A percentile compares a stretch with the other conserved stretches of the same genome.
Evolutionary conservation across 139 green algal species (phyloP).

Genomic region (Tetradesmus lagerheimii): DNA sequence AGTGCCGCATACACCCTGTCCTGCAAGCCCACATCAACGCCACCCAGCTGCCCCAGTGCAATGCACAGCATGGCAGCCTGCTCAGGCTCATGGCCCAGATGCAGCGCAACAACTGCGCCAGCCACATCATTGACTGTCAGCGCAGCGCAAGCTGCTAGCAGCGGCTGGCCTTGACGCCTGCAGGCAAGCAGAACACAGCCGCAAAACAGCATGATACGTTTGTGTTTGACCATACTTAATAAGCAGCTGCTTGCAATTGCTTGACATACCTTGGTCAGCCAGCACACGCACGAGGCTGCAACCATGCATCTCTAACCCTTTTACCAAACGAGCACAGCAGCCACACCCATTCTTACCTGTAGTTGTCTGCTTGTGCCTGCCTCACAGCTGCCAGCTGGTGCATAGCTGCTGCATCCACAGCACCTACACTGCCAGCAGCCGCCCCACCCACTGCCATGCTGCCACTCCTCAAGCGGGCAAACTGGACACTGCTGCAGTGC

Average conservation of each 20-base stretch:
- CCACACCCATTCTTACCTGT: too few relatives aligned
- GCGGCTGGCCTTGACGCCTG: constrained; percentile 23
- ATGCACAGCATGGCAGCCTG: constrained; percentile 17
- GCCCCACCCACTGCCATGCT: not conserved
- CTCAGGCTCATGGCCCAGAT: constrained; percentile 43
- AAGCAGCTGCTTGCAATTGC: too few relatives aligned
- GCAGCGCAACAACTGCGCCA: not conserved
- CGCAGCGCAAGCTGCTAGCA: constrained; percentile 23
- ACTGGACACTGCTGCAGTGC: not conserved
- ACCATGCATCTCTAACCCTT: too few relatives aligned
- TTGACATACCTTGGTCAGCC: too few relatives aligned
- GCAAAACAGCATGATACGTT: not conserved
- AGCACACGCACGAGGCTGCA: too few relatives aligned
- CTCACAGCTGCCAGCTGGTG: constrained; percentile 2
- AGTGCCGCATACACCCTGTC: constrained; percentile 36
- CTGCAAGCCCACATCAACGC: not conserved
- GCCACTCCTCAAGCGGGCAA: not conserved
- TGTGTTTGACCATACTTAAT: not conserved
- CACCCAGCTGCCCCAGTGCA: constrained; percentile 12
- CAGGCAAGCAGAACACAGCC: not conserved
- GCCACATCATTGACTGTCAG: constrained; percentile 27
- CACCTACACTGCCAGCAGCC: not conserved
- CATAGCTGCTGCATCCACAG: not conserved
- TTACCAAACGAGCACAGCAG: too few relatives aligned
- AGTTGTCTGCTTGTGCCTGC: not conserved